A percentile compares a stretch with the other conserved stretches of the same genome.
phyloP scores from a whole-genome alignment of 176 grass and related monocot species.

The Pharus latifolius region DNA sequence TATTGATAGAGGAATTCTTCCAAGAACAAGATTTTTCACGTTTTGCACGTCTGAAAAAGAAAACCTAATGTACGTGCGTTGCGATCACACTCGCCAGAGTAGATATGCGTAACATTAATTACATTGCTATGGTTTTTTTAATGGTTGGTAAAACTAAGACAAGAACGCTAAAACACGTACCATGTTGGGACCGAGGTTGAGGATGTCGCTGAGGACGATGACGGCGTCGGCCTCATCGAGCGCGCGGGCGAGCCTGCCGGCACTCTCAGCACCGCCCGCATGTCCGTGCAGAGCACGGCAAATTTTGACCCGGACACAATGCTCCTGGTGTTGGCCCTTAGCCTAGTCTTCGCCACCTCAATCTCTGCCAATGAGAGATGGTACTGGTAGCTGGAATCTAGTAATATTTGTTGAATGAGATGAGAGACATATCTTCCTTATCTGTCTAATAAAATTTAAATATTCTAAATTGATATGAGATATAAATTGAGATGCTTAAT shows the following conservation, averaged over 20 bases:
- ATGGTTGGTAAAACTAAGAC: too few relatives aligned
- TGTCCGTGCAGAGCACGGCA: slow-evolving; percentile 45
- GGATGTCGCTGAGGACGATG: slow-evolving; percentile 60
- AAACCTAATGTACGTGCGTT: background rate
- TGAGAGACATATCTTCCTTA: too few relatives aligned
- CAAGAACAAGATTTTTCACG: background rate
- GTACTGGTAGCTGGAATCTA: too few relatives aligned
- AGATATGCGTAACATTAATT: background rate
- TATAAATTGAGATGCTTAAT: too few relatives aligned
- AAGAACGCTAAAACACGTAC: too few relatives aligned
- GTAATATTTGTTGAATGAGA: too few relatives aligned
- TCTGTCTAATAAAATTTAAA: too few relatives aligned
- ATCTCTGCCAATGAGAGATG: too few relatives aligned
- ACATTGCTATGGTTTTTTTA: too few relatives aligned
- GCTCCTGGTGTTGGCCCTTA: slow-evolving; percentile 37
- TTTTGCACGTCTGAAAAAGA: too few relatives aligned
- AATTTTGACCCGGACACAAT: slow-evolving; percentile 67
- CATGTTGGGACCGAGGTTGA: slow-evolving; percentile 82
- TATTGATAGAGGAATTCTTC: background rate
- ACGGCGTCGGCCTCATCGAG: slow-evolving; percentile 68
- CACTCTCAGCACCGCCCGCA: slow-evolving; percentile 43
- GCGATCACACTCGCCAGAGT: slow-evolving; percentile 47
- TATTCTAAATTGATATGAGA: too few relatives aligned
- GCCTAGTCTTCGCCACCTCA: slow-evolving; percentile 42
- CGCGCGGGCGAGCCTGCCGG: slow-evolving; percentile 18